Percentiles rank a stretch among this genome's conserved stretches.
Conservation (phyloP, 139 green algal genomes). For the Picochlorum sp. region DNA sequence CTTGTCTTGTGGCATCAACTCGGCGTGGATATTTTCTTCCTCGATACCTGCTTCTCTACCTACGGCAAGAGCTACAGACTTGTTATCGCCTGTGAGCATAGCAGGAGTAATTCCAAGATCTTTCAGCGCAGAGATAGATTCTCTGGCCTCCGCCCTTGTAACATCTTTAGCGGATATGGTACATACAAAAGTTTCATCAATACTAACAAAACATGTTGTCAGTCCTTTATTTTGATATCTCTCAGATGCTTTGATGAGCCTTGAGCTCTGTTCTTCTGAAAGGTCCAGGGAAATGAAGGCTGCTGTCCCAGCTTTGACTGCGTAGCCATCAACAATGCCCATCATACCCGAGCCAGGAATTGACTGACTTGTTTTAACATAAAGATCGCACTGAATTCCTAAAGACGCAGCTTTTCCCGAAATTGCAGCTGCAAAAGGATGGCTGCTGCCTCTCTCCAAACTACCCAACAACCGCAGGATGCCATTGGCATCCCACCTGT, state of each 20-base stretch:
- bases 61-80: slow-evolving; percentile 60
- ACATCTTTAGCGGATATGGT: slow-evolving; percentile 14
- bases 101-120: slow-evolving; percentile 38
- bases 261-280: not conserved
- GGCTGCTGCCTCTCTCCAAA: slow-evolving; percentile 33
- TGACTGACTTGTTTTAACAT: not conserved
- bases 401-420: slow-evolving; percentile 17
- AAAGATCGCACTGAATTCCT: slow-evolving; percentile 7
- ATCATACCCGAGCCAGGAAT: slow-evolving; percentile 12
- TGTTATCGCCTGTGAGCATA: slow-evolving; percentile 82
- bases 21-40: slow-evolving; percentile 28
- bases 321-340: slow-evolving; percentile 12
- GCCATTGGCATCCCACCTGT: not conserved
- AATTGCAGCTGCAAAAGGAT: slow-evolving; percentile 48
- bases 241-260: not conserved
- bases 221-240: not conserved
- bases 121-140: slow-evolving; percentile 25
- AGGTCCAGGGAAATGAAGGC: slow-evolving; percentile 4
- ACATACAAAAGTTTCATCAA: slow-evolving; percentile 11
- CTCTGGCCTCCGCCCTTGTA: slow-evolving; percentile 15
- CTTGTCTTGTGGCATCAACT: slow-evolving; percentile 47
- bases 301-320: slow-evolving; percentile 6
- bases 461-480: slow-evolving; percentile 21
- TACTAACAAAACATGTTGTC: slow-evolving; percentile 20
- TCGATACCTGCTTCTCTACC: slow-evolving; percentile 48